A percentile compares a stretch with the other conserved stretches of the same genome.
phyloP scores from a whole-genome alignment of 2,329 filamentous ascomycete genomes.

The Aspergillus hiratsukae region DNA sequence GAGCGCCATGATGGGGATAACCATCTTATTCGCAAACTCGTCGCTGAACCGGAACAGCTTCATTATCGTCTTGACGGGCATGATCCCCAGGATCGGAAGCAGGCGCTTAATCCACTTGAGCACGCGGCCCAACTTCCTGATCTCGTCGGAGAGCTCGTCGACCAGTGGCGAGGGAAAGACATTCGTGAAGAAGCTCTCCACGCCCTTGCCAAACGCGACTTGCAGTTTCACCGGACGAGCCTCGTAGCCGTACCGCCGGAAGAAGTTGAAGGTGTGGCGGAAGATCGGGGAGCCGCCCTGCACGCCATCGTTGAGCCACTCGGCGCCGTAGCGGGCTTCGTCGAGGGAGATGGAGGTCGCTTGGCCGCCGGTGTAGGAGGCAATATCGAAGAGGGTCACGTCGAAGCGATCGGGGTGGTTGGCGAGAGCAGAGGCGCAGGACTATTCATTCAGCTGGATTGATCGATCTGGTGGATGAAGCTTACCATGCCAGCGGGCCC shows the following conservation, averaged over 20 bases:
- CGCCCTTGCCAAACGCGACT: conserved; percentile 56
- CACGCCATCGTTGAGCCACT: conserved; percentile 59
- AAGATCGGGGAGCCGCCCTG: conserved; percentile 59
- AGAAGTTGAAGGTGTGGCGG: conserved; percentile 60
- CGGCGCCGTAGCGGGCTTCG: conserved; percentile 52
- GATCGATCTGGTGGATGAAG: too few relatives aligned
- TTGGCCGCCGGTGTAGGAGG: conserved; percentile 57
- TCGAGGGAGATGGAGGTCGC: conserved; percentile 56
- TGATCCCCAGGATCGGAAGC: conserved; percentile 52
- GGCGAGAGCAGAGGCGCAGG: conserved; percentile 62
- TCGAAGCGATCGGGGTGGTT: conserved; percentile 63
- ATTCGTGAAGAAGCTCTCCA: conserved; percentile 57
- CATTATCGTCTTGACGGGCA: conserved; percentile 61
- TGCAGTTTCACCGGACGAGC: conserved; percentile 57
- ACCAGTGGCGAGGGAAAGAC: conserved; percentile 55
- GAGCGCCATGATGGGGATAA: conserved; percentile 66
- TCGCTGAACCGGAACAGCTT: conserved; percentile 64
- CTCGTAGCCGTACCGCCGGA: conserved; percentile 53
- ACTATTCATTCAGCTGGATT: conserved; percentile 37
- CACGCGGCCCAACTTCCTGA: conserved; percentile 51
- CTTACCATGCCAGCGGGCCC: conserved; percentile 59
- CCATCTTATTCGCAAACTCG: conserved; percentile 67
- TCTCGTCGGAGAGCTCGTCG: conserved; percentile 52
- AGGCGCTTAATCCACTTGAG: conserved; percentile 53
- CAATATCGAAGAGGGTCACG: conserved; percentile 59